Evolutionary conservation across 257 asterid species (phyloP), one percentile per base, ranked within the genome.

Genomic region (Fraxinus americana): DNA sequence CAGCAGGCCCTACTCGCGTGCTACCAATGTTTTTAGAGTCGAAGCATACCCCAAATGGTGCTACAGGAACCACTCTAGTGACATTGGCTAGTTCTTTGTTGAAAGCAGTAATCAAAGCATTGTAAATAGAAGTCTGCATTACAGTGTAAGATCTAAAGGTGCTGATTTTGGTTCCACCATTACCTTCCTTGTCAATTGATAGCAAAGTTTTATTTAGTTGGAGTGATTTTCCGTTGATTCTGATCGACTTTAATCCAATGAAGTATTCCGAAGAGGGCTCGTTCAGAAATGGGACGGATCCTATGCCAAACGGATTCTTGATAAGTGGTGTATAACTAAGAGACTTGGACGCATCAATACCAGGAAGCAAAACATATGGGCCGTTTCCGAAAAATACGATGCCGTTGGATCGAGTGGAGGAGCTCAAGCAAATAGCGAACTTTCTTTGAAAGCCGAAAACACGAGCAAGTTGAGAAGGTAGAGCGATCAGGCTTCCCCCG

Each of bases 151-250:
- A 88, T 79, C 63, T 82, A 7, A 88, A 87, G 12, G 88, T 88
- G 76, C 92, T 88, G 66, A 90, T 87, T 63, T 88, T 90, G 16
- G 90, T 87, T 14, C 92, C 92, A 0, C 90, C 89, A 8, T 77
- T 25, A 17, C 92, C 92, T 81, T 85, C 77, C 1, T 14, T 59
- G 34, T 85, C 77, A 43, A 86, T 74, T 66, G 80, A 74, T 17
- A 88, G 71, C 68, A 82, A 69, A 2, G 78, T 70, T 29, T 78
- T 66, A 79, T 83, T 84, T 1, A 87, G 1, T 1, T 83, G 83
- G 3, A 89, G 89, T 2, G 3, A 57, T 38, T 81, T 75, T 12
- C 80, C 76, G 1, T 87, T 84, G 74, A 87, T 29, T 75, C 71
- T 82, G 41, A 85, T 68, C 23, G 90, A 84, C n/a, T 80, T 75